Conservation (phyloP, 495 filamentous ascomycete genomes). For the Hyaloscypha hepaticicola region DNA sequence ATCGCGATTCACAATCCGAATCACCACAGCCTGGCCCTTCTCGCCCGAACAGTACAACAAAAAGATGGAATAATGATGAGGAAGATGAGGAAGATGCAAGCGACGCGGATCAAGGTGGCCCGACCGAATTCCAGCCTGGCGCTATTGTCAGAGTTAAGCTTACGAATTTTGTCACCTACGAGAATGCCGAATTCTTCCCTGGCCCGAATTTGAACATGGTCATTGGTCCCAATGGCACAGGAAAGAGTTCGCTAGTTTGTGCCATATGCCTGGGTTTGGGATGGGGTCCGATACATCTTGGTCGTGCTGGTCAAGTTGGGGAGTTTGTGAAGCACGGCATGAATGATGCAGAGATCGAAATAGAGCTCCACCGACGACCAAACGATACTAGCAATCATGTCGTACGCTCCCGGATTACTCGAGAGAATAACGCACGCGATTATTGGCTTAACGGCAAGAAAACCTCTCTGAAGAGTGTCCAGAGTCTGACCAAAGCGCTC, state of each 20-base stretch:
- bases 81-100: slow-evolving; percentile 17
- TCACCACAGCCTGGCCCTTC: slow-evolving; percentile 9
- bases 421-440: slow-evolving; percentile 73
- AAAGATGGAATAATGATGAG: not conserved
- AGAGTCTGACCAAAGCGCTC: slow-evolving; percentile 63
- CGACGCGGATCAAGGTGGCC: not conserved
- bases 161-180: slow-evolving; percentile 94
- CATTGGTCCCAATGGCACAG: slow-evolving; percentile 96
- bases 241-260: slow-evolving; percentile 96
- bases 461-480: slow-evolving; percentile 55
- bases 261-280: slow-evolving; percentile 94
- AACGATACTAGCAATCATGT: slow-evolving; percentile 60
- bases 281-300: slow-evolving; percentile 78
- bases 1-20: slow-evolving; percentile 4
- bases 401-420: slow-evolving; percentile 71
- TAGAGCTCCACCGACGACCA: slow-evolving; percentile 69
- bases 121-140: slow-evolving; percentile 61
- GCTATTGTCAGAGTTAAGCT: slow-evolving; percentile 87
- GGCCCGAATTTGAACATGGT: slow-evolving; percentile 98
- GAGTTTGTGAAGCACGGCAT: slow-evolving; percentile 94
- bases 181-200: slow-evolving; percentile 80
- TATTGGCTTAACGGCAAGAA: slow-evolving; percentile 69
- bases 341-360: slow-evolving; percentile 77
- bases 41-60: not conserved
- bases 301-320: slow-evolving; percentile 77